Evolutionary conservation across 345 rosid species (phyloP), one percentile per base, ranked within the genome.

Genomic region (Acer negundo): DNA sequence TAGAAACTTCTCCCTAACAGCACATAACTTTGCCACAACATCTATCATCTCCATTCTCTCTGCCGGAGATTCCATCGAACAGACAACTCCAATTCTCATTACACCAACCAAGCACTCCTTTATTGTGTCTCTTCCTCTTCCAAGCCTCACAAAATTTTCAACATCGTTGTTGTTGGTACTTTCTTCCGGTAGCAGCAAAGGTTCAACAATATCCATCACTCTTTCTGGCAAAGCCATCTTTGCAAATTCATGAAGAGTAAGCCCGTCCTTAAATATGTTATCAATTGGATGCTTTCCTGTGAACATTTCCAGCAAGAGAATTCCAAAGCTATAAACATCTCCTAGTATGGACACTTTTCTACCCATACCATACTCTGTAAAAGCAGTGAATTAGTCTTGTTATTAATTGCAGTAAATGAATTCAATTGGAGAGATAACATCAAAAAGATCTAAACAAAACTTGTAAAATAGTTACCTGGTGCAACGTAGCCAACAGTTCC

Each of bases 401-500:
- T 47, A 13, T 47, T 12, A 47, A 47, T 49, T 13, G 17, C 1
- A 49, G 55, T 49, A 49, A 19, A 19, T 22, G 63, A 6, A 19
- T 22, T 22, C 12, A 6, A n/a, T 19, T 0, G 2, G 4, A 5
- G 4, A 49, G 17, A 49, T 13, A 49, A 49, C 1, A 3, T 49
- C 6, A 49, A 13, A 49, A 10, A 59, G 22, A 58, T 17, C 20
- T 6, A 4, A 58, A n/a, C 20, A 58, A 3, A 58, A 58, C 2
- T 17, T 1, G 19, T 20, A n/a, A n/a, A 49, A 47, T 51, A 56
- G 0, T 75, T 71, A 79, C 80, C 80, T 35, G 73, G 77, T 31
- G 80, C 59, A 69, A 69, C 59, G 16, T 76, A 72, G 31, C 78
- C 73, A 8, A 63, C 31, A 12, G 78, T 82, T 58, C 80, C 82